These are phyloP conservation scores for Hydnomerulius pinastri DNA, from an alignment of 768 basidiomycete species.

Conservation along the genomic window DNA sequence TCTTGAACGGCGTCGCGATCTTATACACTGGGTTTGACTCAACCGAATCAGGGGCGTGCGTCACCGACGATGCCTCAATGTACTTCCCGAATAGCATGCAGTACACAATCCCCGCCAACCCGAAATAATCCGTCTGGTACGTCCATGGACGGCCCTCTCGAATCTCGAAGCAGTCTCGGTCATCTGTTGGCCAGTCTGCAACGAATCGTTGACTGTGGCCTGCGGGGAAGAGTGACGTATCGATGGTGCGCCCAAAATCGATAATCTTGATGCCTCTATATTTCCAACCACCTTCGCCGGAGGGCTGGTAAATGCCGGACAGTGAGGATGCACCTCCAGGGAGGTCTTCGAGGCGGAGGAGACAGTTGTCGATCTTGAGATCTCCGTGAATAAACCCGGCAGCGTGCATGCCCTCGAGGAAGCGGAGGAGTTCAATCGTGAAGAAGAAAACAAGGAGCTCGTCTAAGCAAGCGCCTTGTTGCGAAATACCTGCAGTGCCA, in stretches of 20 bases:
- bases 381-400: slow-evolving; percentile 95
- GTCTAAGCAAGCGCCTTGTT: slow-evolving; percentile 81
- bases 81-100: slow-evolving; percentile 98
- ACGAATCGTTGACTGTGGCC: slow-evolving; percentile 69
- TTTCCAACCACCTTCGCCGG: slow-evolving; percentile 83
- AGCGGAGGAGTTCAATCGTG: slow-evolving; percentile 82
- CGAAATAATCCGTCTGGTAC: slow-evolving; percentile 94
- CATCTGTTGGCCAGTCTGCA: slow-evolving; percentile 88
- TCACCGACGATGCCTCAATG: slow-evolving; percentile 72
- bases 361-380: slow-evolving; percentile 98
- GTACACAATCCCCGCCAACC: slow-evolving; percentile 91
- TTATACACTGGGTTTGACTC: slow-evolving; percentile 48
- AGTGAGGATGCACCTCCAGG: slow-evolving; percentile 70
- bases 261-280: slow-evolving; percentile 90
- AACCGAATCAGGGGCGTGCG: slow-evolving; percentile 33
- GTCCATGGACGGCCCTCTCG: slow-evolving; percentile 86
- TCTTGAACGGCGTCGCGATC: slow-evolving; percentile 77
- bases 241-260: slow-evolving; percentile 96
- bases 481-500: slow-evolving; percentile 68
- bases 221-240: slow-evolving; percentile 76
- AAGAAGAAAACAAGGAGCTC: slow-evolving; percentile 96
- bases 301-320: slow-evolving; percentile 73
- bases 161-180: slow-evolving; percentile 90
- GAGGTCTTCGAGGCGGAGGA: slow-evolving; percentile 87
- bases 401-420: slow-evolving; percentile 79